Evolutionary conservation across 257 asterid species (phyloP).

Genomic region (Forsythia suspensa): DNA sequence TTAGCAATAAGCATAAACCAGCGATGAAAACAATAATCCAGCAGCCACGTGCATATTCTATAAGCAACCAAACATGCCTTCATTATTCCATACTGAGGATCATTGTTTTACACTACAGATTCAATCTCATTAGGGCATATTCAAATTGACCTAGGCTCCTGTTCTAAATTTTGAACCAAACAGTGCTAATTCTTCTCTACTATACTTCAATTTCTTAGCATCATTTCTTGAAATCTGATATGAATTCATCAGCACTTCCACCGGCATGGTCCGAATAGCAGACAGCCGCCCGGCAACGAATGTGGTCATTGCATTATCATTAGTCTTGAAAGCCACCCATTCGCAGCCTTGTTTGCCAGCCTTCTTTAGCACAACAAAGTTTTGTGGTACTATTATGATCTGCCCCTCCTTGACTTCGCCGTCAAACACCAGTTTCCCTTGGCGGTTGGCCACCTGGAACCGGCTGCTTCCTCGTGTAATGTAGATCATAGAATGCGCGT

Average conservation of each 20-base stretch:
- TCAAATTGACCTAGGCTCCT: background rate
- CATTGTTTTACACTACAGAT: background rate
- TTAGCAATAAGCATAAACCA: no score
- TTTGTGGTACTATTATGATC: constrained; percentile 57
- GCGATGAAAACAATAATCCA: no score
- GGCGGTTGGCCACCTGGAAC: constrained; percentile 55
- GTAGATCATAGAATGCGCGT: constrained; percentile 49
- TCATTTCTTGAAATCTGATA: constrained; percentile 52
- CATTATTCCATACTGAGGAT: background rate
- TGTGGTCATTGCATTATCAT: constrained; percentile 49
- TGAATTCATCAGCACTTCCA: constrained; percentile 51
- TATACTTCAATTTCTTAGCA: constrained; percentile 51
- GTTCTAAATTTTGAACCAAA: constrained; percentile 31
- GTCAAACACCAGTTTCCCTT: constrained; percentile 47
- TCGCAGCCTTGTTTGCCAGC: constrained; percentile 64
- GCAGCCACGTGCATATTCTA: no score
- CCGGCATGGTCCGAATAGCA: constrained; percentile 54
- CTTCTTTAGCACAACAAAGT: constrained; percentile 50
- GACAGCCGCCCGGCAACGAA: constrained; percentile 63
- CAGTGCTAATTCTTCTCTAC: constrained; percentile 45
- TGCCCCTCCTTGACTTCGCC: constrained; percentile 49
- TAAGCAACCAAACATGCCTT: no score
- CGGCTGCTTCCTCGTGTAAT: constrained; percentile 51
- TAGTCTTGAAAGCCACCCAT: constrained; percentile 60
- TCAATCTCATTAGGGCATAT: background rate